phyloP scores from a whole-genome alignment of 176 grass and related monocot species.

The Triticum dicoccoides region DNA sequence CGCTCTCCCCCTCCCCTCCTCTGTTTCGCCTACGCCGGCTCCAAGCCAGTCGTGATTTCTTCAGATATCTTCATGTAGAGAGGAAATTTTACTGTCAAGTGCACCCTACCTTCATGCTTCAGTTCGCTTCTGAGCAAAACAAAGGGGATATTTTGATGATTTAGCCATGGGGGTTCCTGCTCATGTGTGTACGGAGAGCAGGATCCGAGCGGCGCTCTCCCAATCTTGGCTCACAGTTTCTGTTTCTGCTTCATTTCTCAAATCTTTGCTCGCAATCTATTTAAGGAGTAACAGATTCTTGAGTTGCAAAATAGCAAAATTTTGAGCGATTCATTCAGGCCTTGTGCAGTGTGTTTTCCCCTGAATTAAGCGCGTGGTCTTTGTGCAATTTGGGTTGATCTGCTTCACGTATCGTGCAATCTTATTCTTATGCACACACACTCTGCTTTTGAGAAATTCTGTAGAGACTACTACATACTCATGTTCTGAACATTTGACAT shows the following conservation, averaged over 20 bases:
- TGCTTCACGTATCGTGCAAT: not conserved
- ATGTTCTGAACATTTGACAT: not conserved
- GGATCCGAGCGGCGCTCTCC: not conserved
- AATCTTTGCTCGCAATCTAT: too few species aligned
- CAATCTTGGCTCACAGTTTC: not conserved
- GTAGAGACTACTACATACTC: not conserved
- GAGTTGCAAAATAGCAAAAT: not conserved
- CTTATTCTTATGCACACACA: not conserved
- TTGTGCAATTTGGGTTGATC: not conserved
- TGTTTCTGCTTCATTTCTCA: not conserved
- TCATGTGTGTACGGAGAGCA: not conserved
- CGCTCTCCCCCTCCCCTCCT: not conserved
- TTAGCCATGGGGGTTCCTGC: not conserved
- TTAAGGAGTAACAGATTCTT: not conserved
- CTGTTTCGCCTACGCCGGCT: accelerated
- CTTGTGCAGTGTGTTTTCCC: not conserved
- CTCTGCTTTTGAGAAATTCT: not conserved
- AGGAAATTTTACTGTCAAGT: too few species aligned
- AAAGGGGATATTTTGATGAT: not conserved
- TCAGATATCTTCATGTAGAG: not conserved
- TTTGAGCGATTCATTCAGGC: not conserved
- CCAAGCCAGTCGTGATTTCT: not conserved
- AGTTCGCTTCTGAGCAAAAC: too few species aligned
- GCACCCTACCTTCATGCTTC: not conserved
- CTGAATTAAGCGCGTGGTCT: not conserved